Evolutionary conservation across 176 grass and related monocot species (phyloP), one percentile per base, ranked within the genome.

Genomic region (Thalia dealbata): DNA sequence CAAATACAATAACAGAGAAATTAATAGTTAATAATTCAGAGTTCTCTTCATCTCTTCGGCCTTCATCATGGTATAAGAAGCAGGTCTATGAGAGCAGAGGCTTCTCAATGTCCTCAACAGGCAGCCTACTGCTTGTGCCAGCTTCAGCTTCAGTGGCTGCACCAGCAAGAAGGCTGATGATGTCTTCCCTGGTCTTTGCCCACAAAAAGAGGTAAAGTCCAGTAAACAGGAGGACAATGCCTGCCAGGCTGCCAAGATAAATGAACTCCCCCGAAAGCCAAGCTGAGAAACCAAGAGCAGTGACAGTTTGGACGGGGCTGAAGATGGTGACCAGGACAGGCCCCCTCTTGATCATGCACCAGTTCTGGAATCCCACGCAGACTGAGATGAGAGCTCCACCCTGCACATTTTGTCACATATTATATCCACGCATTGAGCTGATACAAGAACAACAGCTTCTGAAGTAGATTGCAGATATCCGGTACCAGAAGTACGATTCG

Each of bases 151-250:
- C 6, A n/a, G 9, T 45, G 32, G 3, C 32, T 2, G 32, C 45
- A 48, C 11, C 45, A 48, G 1, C 5, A 8, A 48, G 45, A 48
- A n/a, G n/a, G n/a, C n/a, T n/a, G n/a, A 2, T 13, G 18, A 52
- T 29, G 18, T 52, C 44, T 73, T 84, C 82, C 22, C 50, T 64
- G 43, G 78, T 88, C 79, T 87, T 91, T 10, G 85, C 82, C 90
- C 90, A 92, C 3, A 92, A 68, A 2, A 92, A 81, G 0, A 80
- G 2, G 69, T 89, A 89, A 29, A 92, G 90, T 24, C 90, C 90
- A 3, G 50, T 44, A 75, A 86, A 86, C 83, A 92, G 84, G 10
- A 92, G 81, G 51, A 80, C 60, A 8, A 88, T 84, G 72, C 90
- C 90, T 56, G 75, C 78, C 14, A 76, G 29, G 78, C 90, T 86